These are phyloP conservation scores for Collybia mongolica DNA, from an alignment of 768 basidiomycete species.

Conservation along the genomic window DNA sequence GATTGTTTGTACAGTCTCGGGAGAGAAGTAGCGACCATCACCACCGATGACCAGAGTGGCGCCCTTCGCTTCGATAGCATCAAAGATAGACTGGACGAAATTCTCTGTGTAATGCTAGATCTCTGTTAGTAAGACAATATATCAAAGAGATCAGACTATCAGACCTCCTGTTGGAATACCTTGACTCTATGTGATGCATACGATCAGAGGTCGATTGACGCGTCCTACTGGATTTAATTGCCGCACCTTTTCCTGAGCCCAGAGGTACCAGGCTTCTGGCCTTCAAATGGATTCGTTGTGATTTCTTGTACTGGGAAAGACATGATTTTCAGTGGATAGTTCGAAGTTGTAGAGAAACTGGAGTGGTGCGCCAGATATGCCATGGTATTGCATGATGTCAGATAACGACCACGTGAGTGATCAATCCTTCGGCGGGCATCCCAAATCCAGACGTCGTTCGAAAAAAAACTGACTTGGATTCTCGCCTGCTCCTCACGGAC, in stretches of 20 bases:
- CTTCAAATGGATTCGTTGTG: slow-evolving; percentile 82
- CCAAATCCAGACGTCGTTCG: no score
- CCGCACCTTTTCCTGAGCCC: slow-evolving; percentile 90
- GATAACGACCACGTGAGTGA: background rate
- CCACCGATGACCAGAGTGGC: slow-evolving; percentile 93
- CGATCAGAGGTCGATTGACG: slow-evolving; percentile 15
- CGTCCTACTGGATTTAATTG: slow-evolving; percentile 7
- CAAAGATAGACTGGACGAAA: slow-evolving; percentile 92
- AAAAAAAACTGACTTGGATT: no score
- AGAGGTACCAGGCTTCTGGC: slow-evolving; percentile 97
- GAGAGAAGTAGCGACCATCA: slow-evolving; percentile 92
- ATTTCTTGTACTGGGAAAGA: slow-evolving; percentile 61
- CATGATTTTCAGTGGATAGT: slow-evolving; percentile 27
- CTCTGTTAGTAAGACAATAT: slow-evolving; percentile 9
- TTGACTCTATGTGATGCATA: slow-evolving; percentile 68
- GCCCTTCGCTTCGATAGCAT: slow-evolving; percentile 80
- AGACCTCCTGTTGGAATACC: slow-evolving; percentile 94
- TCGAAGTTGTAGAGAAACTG: background rate
- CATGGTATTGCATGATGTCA: background rate
- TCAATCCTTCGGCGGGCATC: background rate
- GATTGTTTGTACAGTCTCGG: slow-evolving; percentile 87
- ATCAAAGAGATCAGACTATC: slow-evolving; percentile 19
- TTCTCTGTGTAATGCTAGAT: slow-evolving; percentile 96
- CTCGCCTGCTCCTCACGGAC: no score
- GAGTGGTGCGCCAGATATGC: background rate